Percentiles rank a stretch among this genome's conserved stretches.
These are phyloP conservation scores for Colletotrichum sp. DNA, from an alignment of 2,329 filamentous ascomycete genomes.

Conservation along the genomic window DNA sequence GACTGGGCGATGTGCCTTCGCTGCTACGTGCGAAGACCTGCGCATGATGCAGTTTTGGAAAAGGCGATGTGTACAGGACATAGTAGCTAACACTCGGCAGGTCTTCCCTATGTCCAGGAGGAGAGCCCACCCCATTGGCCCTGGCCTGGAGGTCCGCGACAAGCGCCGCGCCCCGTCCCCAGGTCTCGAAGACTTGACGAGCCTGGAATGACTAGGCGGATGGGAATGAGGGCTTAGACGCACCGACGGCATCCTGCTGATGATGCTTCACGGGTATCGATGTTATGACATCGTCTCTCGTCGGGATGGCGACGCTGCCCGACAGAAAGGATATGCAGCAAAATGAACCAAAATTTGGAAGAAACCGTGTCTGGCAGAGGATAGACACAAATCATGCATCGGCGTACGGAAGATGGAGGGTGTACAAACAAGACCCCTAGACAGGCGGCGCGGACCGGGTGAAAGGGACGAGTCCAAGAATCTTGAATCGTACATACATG, in stretches of 20 bases:
- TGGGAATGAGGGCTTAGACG: constrained; percentile 2
- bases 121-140: constrained; percentile 72
- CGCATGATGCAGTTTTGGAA: neutral
- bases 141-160: constrained; percentile 82
- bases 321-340: neutral
- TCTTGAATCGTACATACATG: neutral
- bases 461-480: neutral
- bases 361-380: neutral
- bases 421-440: neutral
- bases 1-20: neutral
- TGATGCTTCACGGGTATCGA: neutral
- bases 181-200: constrained; percentile 69
- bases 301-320: neutral
- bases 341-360: neutral
- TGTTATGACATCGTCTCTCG: neutral
- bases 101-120: constrained; percentile 66
- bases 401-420: neutral
- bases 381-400: constrained; percentile 1
- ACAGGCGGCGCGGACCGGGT: neutral
- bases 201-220: constrained; percentile 61
- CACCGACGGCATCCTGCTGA: neutral
- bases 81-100: constrained; percentile 34
- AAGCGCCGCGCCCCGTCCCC: constrained; percentile 62
- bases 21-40: neutral
- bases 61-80: neutral